phyloP scores from a whole-genome alignment of 495 filamentous ascomycete species.

The Collariella sp. region DNA sequence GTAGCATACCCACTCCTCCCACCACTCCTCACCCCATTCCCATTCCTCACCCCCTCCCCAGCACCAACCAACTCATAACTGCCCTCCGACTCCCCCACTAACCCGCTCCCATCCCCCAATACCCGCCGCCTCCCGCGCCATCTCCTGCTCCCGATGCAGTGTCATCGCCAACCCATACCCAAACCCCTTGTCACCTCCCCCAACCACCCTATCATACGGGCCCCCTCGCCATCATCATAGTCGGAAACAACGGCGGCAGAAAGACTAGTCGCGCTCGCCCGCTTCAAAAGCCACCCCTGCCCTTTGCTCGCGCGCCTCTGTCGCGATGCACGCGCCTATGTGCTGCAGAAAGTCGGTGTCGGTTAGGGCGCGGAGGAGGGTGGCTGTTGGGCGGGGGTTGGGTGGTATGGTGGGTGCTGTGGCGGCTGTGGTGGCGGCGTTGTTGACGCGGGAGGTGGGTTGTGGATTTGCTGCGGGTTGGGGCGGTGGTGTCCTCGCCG shows the following conservation, averaged over 20 bases:
- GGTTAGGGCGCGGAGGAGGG: not conserved
- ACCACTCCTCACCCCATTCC: not conserved
- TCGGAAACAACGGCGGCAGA: slow-evolving; percentile 30
- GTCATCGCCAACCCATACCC: too few relatives aligned
- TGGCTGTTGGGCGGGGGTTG: slow-evolving; percentile 5
- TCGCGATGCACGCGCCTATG: slow-evolving; percentile 61
- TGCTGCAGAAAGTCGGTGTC: slow-evolving; percentile 69
- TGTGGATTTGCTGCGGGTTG: slow-evolving; percentile 41
- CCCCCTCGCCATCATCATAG: slow-evolving; percentile 25
- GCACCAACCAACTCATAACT: too few relatives aligned
- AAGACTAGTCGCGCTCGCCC: slow-evolving; percentile 63
- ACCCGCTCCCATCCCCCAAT: too few relatives aligned
- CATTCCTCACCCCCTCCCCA: slow-evolving; percentile 21
- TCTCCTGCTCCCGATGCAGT: too few relatives aligned
- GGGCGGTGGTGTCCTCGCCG: not conserved
- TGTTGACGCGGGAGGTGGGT: slow-evolving; percentile 30
- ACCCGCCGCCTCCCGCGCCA: too few relatives aligned
- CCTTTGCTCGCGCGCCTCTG: slow-evolving; percentile 66
- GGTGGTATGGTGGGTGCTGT: slow-evolving; percentile 7
- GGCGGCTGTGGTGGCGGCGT: slow-evolving; percentile 25
- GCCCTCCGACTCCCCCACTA: slow-evolving; percentile 26
- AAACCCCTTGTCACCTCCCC: too few relatives aligned
- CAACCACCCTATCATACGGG: too few relatives aligned
- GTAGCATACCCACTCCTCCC: slow-evolving; percentile 16
- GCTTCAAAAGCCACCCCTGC: slow-evolving; percentile 66